Base-by-base conservation (phyloP, 1,284 basidiomycete genomes). In the Xerocomus nothofagi region DNA sequence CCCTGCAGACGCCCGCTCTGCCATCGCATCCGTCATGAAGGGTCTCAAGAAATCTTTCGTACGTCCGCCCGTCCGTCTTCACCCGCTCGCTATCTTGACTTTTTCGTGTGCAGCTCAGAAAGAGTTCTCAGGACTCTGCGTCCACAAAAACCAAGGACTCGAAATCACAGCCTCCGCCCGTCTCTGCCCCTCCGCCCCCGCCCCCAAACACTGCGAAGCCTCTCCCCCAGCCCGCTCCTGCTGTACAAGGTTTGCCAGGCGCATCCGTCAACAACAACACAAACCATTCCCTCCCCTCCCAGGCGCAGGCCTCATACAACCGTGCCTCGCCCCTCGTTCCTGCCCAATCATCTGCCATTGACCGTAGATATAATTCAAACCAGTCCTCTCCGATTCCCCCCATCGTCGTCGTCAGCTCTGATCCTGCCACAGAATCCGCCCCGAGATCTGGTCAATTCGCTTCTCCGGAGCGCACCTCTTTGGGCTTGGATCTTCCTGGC, bases 31-130 rank as follows among this genome's bases (percentile, higher is more conserved):
- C 52, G 57, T 51, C 55, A 95, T 95, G 92, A 95, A 94, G 77
- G 84, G 84, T 57, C 77, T 95, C 67, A 93, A 90, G 81, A 94
- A 93, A 76, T 86, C 86, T 58, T 77, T 93, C 69, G 92, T 93
- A 63, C 67, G 72, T 70, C 21, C 37, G 7, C 23, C 12, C 32
- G 21, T 39, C 39, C 57, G 21, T 57, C 53, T 37, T 49, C 51
- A 49, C 51, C 50, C 29, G 31, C 46, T 46, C 54, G 34, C 44
- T 44, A 34, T 49, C 47, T 54, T 49, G 24, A 58, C 59, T 62
- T 58, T n/a, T 60, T 54, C 42, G 32, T 51, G 47, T 53, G 32
- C 66, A 88, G 86, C 78, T 88, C 59, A 76, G 84, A 59, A 86
- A 84, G 74, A 78, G 74, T 58, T 81, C 81, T 38, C 74, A 80